Percentiles rank a stretch among this genome's conserved stretches.
These are phyloP conservation scores for Casuarina cunninghamiana DNA, from an alignment of 306 rosid genomes.

Conservation along the genomic window DNA sequence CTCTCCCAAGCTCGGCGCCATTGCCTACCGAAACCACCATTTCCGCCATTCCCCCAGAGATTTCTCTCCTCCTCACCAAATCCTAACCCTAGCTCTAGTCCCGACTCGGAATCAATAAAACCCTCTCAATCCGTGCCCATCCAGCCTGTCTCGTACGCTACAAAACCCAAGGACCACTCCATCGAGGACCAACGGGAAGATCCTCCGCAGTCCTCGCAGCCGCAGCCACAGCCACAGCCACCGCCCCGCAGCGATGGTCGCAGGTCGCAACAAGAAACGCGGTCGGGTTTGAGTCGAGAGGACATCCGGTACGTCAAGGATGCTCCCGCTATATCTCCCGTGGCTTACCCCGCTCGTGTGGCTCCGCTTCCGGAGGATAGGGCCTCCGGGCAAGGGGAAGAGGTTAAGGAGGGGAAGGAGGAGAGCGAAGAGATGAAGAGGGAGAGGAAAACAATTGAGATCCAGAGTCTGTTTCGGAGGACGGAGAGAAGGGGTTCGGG, in stretches of 20 bases:
- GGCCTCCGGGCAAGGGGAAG: constrained; percentile 14
- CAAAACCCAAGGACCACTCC: constrained; percentile 53
- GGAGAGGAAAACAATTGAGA: constrained; percentile 57
- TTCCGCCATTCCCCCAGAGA: constrained; percentile 41
- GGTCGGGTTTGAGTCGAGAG: constrained; percentile 57
- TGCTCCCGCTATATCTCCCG: constrained; percentile 52
- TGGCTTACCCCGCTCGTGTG: constrained; percentile 58
- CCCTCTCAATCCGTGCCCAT: constrained; percentile 44
- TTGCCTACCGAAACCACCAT: constrained; percentile 32
- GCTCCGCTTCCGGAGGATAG: constrained; percentile 87
- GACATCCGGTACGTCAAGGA: constrained; percentile 73
- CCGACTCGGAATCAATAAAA: constrained; percentile 26
- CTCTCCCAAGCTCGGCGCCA: constrained; percentile 79
- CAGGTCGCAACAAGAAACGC: constrained; percentile 32
- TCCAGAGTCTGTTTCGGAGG: constrained; percentile 39
- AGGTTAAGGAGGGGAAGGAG: constrained; percentile 14
- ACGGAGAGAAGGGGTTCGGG: constrained; percentile 41
- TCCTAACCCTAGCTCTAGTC: constrained; percentile 38
- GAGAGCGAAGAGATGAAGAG: constrained; percentile 37
- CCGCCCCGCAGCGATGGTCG: constrained; percentile 20
- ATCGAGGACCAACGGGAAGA: constrained; percentile 24
- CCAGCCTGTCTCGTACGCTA: constrained; percentile 68
- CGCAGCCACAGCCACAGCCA: constrained; percentile 24
- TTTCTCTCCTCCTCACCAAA: constrained; percentile 33
- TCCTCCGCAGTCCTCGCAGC: constrained; percentile 10